Percentiles rank a stretch among this genome's conserved stretches.
phyloP scores from a whole-genome alignment of 176 grass and related monocot species.

The Rhynchospora tenuis region DNA sequence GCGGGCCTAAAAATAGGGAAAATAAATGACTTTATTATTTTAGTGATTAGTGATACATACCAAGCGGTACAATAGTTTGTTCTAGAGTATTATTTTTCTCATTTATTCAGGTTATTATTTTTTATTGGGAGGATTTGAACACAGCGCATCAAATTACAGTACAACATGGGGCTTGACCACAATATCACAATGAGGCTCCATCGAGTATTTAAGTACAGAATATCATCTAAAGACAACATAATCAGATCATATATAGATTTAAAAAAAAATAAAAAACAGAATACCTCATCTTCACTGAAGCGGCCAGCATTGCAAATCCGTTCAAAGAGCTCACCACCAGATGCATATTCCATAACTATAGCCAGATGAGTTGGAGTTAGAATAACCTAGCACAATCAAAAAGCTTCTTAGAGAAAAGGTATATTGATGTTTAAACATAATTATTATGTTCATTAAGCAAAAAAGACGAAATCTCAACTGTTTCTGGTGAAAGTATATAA shows the following conservation, averaged over 20 bases:
- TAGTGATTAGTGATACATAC: not conserved
- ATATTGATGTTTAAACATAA: no score
- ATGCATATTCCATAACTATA: conserved; percentile 99
- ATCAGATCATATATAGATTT: not conserved
- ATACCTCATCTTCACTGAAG: conserved; percentile 98
- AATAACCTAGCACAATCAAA: conserved; percentile 56
- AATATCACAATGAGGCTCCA: not conserved
- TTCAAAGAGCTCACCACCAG: conserved; percentile 93
- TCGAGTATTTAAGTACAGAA: not conserved
- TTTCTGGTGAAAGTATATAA: conserved; percentile 6
- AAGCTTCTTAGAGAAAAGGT: not conserved
- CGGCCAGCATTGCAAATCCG: conserved; percentile 87
- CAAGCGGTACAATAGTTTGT: not conserved
- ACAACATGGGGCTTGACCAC: not conserved
- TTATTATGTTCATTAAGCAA: not conserved
- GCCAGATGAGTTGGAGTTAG: conserved; percentile 99
- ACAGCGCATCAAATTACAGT: not conserved
- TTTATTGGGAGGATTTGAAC: not conserved
- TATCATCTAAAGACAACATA: not conserved
- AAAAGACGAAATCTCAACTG: not conserved
- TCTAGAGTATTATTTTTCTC: not conserved
- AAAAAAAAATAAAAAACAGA: no score
- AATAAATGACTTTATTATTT: not conserved
- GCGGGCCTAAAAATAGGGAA: conserved; percentile 53
- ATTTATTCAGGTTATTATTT: not conserved